Evolutionary conservation across 805 yeast genomes (phyloP).

Genomic region (Vanderwaltozyma verrucispora): DNA sequence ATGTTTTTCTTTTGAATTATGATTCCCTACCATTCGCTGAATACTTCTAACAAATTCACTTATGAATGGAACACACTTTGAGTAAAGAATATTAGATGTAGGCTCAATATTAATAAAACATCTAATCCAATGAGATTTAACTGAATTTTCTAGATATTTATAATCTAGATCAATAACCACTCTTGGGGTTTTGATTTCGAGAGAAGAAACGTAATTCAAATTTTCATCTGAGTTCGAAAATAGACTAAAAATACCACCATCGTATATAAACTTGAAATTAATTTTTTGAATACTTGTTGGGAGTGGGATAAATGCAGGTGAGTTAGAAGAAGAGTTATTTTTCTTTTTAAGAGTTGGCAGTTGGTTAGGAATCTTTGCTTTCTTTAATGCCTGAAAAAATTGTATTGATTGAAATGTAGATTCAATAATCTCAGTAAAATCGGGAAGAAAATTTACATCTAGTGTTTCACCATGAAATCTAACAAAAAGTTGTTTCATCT

Average conservation of each 20-base stretch:
- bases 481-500: constrained; percentile 38
- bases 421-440: constrained; percentile 46
- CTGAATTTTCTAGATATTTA: constrained; percentile 9
- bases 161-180: constrained; percentile 51
- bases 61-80: constrained; percentile 73
- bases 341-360: not conserved
- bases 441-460: constrained; percentile 54
- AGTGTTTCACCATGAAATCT: constrained; percentile 57
- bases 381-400: constrained; percentile 31
- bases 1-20: constrained; percentile 8
- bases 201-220: constrained; percentile 34
- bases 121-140: constrained; percentile 22
- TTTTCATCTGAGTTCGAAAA: constrained; percentile 32
- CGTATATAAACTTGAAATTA: constrained; percentile 47
- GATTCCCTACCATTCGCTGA: constrained; percentile 36
- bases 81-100: constrained; percentile 59
- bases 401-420: constrained; percentile 38
- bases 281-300: constrained; percentile 30
- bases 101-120: constrained; percentile 29
- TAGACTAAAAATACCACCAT: constrained; percentile 52
- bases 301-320: constrained; percentile 12
- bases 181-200: constrained; percentile 67
- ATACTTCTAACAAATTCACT: constrained; percentile 45
- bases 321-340: not conserved
- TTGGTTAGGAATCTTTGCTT: constrained; percentile 2